Evolutionary conservation across 257 asterid species (phyloP), one percentile per base, ranked within the genome.

Genomic region (Scutellaria galericulata): DNA sequence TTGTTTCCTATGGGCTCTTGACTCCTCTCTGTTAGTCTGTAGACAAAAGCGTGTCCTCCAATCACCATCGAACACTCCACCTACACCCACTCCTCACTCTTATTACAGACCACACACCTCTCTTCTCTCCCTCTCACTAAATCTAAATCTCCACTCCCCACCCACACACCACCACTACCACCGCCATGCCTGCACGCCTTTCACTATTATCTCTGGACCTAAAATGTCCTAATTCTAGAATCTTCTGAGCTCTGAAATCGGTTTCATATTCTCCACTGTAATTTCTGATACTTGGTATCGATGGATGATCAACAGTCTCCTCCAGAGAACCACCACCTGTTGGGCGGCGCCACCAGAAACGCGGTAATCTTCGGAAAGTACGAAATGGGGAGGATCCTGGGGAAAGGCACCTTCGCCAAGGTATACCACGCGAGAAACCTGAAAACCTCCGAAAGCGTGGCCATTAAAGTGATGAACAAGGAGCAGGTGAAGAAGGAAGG

Each of bases 331-430:
- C 60, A 39, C 70, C 58, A 24, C 44, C 42, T 64, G 14, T 8
- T 7, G 40, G 8, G 37, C 58, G 50, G 44, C 24, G 51, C 52
- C 41, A 7, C 41, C 75, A 62, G 90, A 13, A 75, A 63, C 68
- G 50, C 37, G 37, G 37, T 78, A 58, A 82, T 91, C 45, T 89
- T 91, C 72, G 93, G 81, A 0, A 91, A 91, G 68, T 91, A 91
- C 84, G 97, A 91, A 74, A 87, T 89, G 88, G 96, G 97, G 3
- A 79, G 85, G 45, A 71, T 89, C 7, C 79, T 91, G 27, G 97
- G 97, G 2, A 85, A 87, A 58, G 97, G 97, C 8, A 87, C 97
- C 9, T 91, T 91, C 64, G 96, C 96, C 0, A 91, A 91, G 78
- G 97, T 91, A 9, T 86, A 89, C 77, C 81, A 86, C 13, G 91